Conservation (phyloP, 495 filamentous ascomycete genomes). For the Gamarada debralockiae region DNA sequence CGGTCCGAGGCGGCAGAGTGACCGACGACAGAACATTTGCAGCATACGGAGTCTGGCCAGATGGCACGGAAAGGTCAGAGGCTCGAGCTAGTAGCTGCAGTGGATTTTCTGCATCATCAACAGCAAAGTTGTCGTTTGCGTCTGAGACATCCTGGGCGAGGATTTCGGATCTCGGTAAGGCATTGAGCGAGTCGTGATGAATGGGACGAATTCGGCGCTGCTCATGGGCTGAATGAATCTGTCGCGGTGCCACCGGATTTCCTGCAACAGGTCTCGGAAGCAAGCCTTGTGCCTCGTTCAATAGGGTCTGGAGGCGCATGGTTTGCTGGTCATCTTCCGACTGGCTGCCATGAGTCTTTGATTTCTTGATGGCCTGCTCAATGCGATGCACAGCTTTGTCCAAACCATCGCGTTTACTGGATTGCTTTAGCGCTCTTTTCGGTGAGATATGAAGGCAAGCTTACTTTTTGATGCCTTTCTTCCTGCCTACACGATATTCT, state of each 20-base stretch:
- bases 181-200: neutral
- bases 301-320: slow-evolving; percentile 50
- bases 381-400: slow-evolving; percentile 73
- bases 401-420: slow-evolving; percentile 66
- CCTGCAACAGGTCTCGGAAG: slow-evolving; percentile 22
- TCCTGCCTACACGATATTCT: slow-evolving; percentile 64
- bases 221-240: neutral
- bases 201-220: neutral
- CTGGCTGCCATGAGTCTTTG: slow-evolving; percentile 41
- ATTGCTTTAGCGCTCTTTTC: neutral
- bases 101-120: slow-evolving; percentile 73
- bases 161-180: neutral
- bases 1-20: neutral
- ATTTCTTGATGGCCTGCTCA: slow-evolving; percentile 66
- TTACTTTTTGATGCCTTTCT: slow-evolving; percentile 74
- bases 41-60: slow-evolving; percentile 24
- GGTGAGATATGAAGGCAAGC: slow-evolving; percentile 19
- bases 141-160: slow-evolving; percentile 20
- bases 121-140: slow-evolving; percentile 45
- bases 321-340: slow-evolving; percentile 52
- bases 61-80: slow-evolving; percentile 61
- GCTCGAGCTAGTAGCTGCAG: slow-evolving; percentile 66
- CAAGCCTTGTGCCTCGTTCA: slow-evolving; percentile 43
- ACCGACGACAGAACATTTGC: slow-evolving; percentile 5
- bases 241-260: slow-evolving; percentile 16